Conservation (phyloP, 2,329 filamentous ascomycete genomes). For the Arthroderma uncinatum region DNA sequence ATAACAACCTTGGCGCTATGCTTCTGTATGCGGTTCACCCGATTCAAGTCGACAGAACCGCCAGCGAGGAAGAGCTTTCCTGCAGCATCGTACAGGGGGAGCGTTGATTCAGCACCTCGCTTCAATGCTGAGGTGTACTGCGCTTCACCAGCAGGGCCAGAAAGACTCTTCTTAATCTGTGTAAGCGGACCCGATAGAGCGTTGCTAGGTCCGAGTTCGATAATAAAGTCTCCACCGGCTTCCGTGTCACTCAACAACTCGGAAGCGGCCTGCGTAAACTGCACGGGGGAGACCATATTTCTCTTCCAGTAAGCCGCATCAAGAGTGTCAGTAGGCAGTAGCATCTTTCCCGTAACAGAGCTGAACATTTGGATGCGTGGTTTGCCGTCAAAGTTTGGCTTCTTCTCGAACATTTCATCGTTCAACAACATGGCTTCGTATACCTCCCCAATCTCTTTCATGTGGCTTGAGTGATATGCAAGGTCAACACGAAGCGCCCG, state of each 20-base stretch:
- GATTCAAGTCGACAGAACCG: conserved; percentile 6
- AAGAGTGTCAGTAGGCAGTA: not conserved
- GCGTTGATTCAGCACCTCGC: conserved; percentile 7
- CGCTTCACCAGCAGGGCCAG: not conserved
- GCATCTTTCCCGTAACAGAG: not conserved
- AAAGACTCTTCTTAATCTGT: conserved; percentile 10
- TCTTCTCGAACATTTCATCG: not conserved
- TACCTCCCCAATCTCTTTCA: not conserved
- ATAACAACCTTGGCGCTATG: not conserved
- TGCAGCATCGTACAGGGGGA: not conserved
- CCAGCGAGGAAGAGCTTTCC: conserved; percentile 7
- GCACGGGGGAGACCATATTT: conserved; percentile 1
- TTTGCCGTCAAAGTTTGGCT: not conserved
- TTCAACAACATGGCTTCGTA: conserved; percentile 2
- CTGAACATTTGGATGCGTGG: too few species aligned
- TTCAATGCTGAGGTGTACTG: conserved; percentile 5
- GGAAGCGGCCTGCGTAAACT: not conserved
- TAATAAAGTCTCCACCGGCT: not conserved
- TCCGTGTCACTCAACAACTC: not conserved
- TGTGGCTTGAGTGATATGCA: conserved; percentile 11
- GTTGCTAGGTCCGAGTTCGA: conserved; percentile 14
- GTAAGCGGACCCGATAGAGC: conserved; percentile 13
- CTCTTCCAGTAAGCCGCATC: not conserved
- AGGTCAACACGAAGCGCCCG: conserved; percentile 9
- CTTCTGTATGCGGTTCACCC: not conserved